phyloP scores from a whole-genome alignment of 495 filamentous ascomycete genomes.

The Neurospora discreta region DNA sequence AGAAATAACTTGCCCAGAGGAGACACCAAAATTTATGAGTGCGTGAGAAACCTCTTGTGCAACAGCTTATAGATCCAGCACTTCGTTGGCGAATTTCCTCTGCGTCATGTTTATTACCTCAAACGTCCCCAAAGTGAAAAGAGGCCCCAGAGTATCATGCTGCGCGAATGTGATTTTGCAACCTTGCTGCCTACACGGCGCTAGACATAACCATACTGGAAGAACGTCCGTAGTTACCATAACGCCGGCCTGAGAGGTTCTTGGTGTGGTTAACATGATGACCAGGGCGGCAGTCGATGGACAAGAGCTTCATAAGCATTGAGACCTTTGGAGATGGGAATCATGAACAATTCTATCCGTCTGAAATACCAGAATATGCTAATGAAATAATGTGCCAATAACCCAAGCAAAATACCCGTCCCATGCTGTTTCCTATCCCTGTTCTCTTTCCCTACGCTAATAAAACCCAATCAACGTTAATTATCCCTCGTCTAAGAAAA shows the following conservation, averaged over 20 bases:
- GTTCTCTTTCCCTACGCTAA: neutral
- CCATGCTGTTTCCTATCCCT: neutral
- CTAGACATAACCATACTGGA: neutral
- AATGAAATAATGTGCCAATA: neutral
- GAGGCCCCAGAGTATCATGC: neutral
- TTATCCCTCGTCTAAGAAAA: neutral
- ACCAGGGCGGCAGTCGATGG: neutral
- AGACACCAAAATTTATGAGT: neutral
- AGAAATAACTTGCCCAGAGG: neutral
- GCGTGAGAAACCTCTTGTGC: neutral
- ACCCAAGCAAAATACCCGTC: neutral
- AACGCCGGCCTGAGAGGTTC: neutral
- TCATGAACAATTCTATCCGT: neutral
- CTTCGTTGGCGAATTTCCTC: too few species aligned
- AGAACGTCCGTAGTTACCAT: neutral
- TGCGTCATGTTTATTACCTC: neutral
- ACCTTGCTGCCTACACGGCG: neutral
- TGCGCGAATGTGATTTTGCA: neutral
- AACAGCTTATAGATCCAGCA: neutral
- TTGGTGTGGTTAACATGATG: neutral
- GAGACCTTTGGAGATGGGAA: neutral
- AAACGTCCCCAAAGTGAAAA: too few species aligned
- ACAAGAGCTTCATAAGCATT: neutral
- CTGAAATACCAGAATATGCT: neutral
- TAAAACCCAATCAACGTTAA: neutral